Base-by-base conservation (phyloP, 257 asterid species). In the Paulownia fortunei region DNA sequence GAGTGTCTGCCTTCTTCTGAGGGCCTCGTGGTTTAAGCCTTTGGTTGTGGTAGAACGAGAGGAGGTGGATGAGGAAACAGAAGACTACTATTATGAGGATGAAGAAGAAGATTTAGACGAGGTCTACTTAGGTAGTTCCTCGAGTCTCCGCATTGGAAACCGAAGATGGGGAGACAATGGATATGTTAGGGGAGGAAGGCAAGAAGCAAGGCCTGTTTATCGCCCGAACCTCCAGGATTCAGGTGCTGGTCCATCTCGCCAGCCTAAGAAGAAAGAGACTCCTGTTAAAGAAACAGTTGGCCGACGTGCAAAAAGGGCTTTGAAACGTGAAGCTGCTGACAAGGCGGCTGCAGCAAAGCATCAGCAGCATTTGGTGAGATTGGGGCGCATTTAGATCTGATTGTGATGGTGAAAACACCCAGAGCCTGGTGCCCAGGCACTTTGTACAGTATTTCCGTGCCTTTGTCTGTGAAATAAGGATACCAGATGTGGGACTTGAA, bases 151-250 rank as follows among this genome's bases (percentile, higher is more conserved):
- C 9, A 87, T 95, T 18, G 96, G 98, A 59, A 95, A 91, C 64
- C 85, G 97, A 46, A 86, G 97, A 82, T 93, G 98, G 97, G 99
- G 98, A 10, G 91, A 88, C 83, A 93, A 90, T 23, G 98, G 99
- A 21, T 95, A 82, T 61, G 97, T 95, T n/a, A 86, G 98, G 81
- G 88, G 84, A 61, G 99, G 98, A 73, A 89, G 97, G 81, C 94
- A 90, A 80, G 97, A 91, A 73, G 99, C 98, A 2, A 82, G 91
- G 70, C 93, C 94, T 0, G 80, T 84, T 52, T 16, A 51, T 66
- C 87, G 78, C 21, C 79, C 91, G 27, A 76, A 74, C 59, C 59
- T 73, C 64, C 84, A 73, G n/a, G 86, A 84, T 44, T 54, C 76
- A 1, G 82, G 80, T 55, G 92, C 92, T 0, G 93, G 96, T 47